Evolutionary conservation across 768 basidiomycete genomes (phyloP), one percentile per base, ranked within the genome.

Genomic region (Hydnomerulius pinastri): DNA sequence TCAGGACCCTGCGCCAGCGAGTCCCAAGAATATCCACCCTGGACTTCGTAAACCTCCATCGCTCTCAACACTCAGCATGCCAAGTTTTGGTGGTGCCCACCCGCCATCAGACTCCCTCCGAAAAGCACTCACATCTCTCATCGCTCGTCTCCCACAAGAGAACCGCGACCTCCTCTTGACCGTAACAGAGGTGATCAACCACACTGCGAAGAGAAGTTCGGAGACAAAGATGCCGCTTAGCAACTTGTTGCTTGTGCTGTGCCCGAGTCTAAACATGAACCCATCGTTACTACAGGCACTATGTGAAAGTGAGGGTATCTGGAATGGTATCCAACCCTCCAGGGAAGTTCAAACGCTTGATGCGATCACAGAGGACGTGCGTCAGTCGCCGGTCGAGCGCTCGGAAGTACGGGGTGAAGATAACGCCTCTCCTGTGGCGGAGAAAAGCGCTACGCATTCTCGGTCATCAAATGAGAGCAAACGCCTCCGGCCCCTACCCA

Each of bases 171-270:
- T 96, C n/a, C 73, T 95, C 30, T 76, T 81, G 40, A 95, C 92
- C 11, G 83, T 96, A 20, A 79, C 83, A 41, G 85, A 91, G 57
- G 75, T 97, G 30, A 87, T 96, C 56, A 82, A 79, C 37, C 82
- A 80, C 36, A 94, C 92, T 12, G 83, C 90, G 0, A 75, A 73
- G 48, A 77, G 81, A 54, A 77, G 77, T 60, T 78, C 77, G 55
- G 80, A 83, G 59, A 98, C 92, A 29, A 92, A 91, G 71, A 98
- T 98, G 94, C 91, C 92, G 2, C 69, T 97, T 56, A 87, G 87
- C 66, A 97, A 97, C 61, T 68, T 98, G 58, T 73, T 95, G 41
- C 73, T 95, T 28, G 87, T 96, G 43, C 85, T 98, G 64, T 93
- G 90, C 54, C 95, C 94, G 6, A 92, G 85, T 63, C 68, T 94